Evolutionary conservation across 495 filamentous ascomycete species (phyloP).

Genomic region (Penicillium chermesinum): DNA sequence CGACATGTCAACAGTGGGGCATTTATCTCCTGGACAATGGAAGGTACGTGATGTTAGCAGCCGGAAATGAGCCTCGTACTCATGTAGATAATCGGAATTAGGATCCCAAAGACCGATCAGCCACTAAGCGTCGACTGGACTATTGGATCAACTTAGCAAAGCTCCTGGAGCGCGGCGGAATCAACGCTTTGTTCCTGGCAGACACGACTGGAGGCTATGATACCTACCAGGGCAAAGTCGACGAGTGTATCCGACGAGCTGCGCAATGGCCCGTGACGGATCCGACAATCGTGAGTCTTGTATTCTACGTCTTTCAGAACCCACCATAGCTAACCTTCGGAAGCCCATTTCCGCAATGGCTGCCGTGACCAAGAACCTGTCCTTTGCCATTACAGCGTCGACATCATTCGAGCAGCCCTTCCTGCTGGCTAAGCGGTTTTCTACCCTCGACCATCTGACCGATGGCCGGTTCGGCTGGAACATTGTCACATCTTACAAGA

Average conservation of each 20-base stretch:
- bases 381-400: constrained; percentile 44
- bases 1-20: constrained; percentile 57
- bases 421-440: constrained; percentile 54
- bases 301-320: background rate
- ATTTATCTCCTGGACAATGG: constrained; percentile 61
- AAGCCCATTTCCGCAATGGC: constrained; percentile 47
- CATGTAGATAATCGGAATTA: constrained; percentile 11
- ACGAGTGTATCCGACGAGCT: constrained; percentile 45
- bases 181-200: constrained; percentile 57
- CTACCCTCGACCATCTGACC: constrained; percentile 59
- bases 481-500: constrained; percentile 58
- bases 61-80: background rate
- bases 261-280: constrained; percentile 57
- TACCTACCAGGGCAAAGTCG: constrained; percentile 52
- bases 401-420: constrained; percentile 57
- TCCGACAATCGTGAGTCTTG: constrained; percentile 45
- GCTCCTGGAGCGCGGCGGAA: constrained; percentile 52
- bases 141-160: constrained; percentile 60
- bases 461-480: constrained; percentile 60
- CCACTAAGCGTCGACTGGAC: constrained; percentile 49
- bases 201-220: constrained; percentile 57
- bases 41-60: constrained; percentile 33
- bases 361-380: constrained; percentile 42
- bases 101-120: constrained; percentile 52
- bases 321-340: constrained; percentile 10